Conservation (phyloP, 2,329 filamentous ascomycete genomes). For the Parasarocladium wereldwijsianum region DNA sequence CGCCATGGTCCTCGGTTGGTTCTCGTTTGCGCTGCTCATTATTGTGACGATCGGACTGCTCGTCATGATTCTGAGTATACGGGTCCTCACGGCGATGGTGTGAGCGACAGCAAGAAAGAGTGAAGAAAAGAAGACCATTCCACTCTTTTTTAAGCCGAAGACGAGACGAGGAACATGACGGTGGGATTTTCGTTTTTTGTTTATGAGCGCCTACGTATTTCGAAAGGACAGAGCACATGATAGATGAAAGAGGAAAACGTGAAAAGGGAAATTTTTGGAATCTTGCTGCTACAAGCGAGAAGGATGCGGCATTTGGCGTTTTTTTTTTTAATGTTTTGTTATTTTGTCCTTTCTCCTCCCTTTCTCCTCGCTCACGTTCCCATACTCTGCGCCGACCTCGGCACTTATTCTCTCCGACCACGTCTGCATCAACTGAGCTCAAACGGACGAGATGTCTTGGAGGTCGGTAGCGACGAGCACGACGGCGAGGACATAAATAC, state of each 20-base stretch:
- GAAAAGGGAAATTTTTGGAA: neutral
- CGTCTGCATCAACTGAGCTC: too few species aligned
- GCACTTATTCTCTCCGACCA: too few species aligned
- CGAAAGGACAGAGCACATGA: conserved; percentile 1
- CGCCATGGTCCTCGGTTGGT: conserved; percentile 97
- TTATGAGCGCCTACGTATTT: conserved; percentile 2
- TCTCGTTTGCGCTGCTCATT: conserved; percentile 84
- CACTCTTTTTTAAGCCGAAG: neutral
- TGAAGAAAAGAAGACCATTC: neutral
- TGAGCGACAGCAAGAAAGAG: conserved; percentile 6
- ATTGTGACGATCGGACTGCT: conserved; percentile 89
- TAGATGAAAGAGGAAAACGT: conserved; percentile 2
- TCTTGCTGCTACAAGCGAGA: neutral
- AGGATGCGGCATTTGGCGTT: neutral
- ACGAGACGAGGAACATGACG: neutral
- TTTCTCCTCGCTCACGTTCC: too few species aligned
- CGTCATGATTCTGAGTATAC: conserved; percentile 92
- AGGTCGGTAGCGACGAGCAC: too few species aligned
- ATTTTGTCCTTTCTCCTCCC: conserved; percentile 3
- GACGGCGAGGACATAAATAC: too few species aligned
- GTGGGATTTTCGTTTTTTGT: neutral
- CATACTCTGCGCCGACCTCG: too few species aligned
- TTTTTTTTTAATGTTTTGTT: neutral
- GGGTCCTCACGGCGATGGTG: conserved; percentile 52
- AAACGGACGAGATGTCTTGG: too few species aligned